These are phyloP conservation scores for Talaromyces thailandensis DNA, from an alignment of 495 filamentous ascomycete species.

Conservation along the genomic window DNA sequence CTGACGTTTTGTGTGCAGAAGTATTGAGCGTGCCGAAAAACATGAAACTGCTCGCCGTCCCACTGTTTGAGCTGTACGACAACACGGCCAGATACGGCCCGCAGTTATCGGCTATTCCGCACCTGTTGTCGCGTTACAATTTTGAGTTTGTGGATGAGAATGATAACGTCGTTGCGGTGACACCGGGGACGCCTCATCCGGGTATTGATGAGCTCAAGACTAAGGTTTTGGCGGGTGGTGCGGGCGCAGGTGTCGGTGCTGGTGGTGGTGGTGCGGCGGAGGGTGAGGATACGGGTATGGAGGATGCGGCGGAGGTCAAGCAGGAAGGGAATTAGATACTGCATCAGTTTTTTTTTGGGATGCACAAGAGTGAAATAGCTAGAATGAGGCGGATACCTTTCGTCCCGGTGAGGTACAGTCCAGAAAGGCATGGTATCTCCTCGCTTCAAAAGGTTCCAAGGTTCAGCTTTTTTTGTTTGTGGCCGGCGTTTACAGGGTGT, in stretches of 20 bases:
- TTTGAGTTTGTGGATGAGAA: constrained; percentile 98
- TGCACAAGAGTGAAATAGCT: background rate
- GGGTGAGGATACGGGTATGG: constrained; percentile 33
- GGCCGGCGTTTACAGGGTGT: background rate
- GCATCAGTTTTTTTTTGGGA: background rate
- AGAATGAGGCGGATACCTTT: background rate
- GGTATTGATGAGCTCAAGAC: constrained; percentile 48
- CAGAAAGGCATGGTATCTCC: background rate
- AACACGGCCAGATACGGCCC: constrained; percentile 93
- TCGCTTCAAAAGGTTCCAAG: background rate
- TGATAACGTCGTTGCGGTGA: constrained; percentile 77
- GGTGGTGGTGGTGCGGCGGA: constrained; percentile 16
- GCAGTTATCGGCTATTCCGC: constrained; percentile 91
- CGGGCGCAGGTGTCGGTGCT: constrained; percentile 18
- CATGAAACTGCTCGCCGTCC: constrained; percentile 97
- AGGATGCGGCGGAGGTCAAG: constrained; percentile 20
- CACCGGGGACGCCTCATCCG: constrained; percentile 51
- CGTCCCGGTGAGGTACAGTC: background rate
- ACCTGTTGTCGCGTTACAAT: constrained; percentile 86
- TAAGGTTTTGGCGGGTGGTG: constrained; percentile 67
- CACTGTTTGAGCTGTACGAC: constrained; percentile 95
- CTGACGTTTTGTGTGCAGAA: constrained; percentile 42
- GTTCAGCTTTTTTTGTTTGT: background rate
- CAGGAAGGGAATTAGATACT: constrained; percentile 5
- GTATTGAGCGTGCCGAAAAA: constrained; percentile 98